Evolutionary conservation across 371 early-diverging fungal genomes (phyloP).

Genomic region (Rhizopus sp.): DNA sequence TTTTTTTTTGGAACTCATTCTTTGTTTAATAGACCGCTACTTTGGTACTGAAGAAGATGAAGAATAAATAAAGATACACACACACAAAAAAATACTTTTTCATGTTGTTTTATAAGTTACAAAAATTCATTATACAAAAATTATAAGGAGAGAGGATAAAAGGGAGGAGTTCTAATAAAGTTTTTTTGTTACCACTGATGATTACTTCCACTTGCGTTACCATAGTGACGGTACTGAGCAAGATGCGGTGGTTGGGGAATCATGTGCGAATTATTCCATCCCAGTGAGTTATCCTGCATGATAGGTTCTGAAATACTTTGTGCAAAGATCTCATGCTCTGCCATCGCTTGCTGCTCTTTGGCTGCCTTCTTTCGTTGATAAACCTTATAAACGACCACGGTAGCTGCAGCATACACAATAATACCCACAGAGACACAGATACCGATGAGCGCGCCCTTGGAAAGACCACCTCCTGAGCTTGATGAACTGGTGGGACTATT

Average conservation of each 20-base stretch:
- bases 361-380: slow-evolving; percentile 37
- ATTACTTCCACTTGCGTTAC: too few species aligned
- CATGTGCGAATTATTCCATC: slow-evolving; percentile 18
- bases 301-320: slow-evolving; percentile 42
- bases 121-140: not conserved
- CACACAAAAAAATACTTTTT: slow-evolving; percentile 10
- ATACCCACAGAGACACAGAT: slow-evolving; percentile 47
- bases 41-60: slow-evolving; percentile 53
- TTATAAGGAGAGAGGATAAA: not conserved
- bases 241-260: not conserved
- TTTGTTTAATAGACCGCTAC: slow-evolving; percentile 42
- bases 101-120: not conserved
- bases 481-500: not conserved
- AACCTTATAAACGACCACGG: slow-evolving; percentile 30
- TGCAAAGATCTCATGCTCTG: slow-evolving; percentile 41
- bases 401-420: slow-evolving; percentile 46
- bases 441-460: slow-evolving; percentile 43
- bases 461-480: slow-evolving; percentile 22
- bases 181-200: not conserved
- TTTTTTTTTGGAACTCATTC: not conserved
- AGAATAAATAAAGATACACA: slow-evolving; percentile 10
- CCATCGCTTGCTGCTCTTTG: slow-evolving; percentile 32
- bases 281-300: slow-evolving; percentile 31
- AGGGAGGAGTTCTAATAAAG: not conserved
- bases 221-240: not conserved